These are phyloP conservation scores for Xylaria bambusicola DNA, from an alignment of 495 filamentous ascomycete species.

Conservation along the genomic window DNA sequence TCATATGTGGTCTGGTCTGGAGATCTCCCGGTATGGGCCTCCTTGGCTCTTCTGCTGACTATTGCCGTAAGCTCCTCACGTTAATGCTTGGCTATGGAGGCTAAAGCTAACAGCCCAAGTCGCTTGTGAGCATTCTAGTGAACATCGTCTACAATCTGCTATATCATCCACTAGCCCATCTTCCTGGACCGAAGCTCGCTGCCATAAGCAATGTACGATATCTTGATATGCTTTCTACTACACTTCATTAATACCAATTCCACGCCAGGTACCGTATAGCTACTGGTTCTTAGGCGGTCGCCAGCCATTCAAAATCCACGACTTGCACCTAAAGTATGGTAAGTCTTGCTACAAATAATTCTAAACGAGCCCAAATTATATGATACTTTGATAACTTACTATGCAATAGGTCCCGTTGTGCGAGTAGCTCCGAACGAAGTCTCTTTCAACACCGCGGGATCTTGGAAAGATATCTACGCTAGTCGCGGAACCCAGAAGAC, in stretches of 20 bases:
- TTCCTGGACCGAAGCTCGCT: slow-evolving; percentile 7
- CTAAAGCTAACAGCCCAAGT: not conserved
- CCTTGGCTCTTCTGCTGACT: not conserved
- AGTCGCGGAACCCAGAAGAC: slow-evolving; percentile 28
- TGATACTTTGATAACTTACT: not conserved
- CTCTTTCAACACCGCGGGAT: slow-evolving; percentile 48
- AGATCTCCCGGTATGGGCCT: not conserved
- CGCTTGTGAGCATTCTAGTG: not conserved
- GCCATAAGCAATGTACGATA: slow-evolving; percentile 5
- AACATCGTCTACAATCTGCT: not conserved
- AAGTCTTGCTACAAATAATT: not conserved
- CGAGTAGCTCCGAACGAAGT: slow-evolving; percentile 54
- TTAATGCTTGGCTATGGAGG: not conserved
- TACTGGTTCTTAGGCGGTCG: slow-evolving; percentile 21
- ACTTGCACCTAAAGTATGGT: slow-evolving; percentile 20
- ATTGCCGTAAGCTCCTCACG: not conserved
- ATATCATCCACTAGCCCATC: not conserved
- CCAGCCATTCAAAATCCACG: slow-evolving; percentile 18
- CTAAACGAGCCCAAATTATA: not conserved
- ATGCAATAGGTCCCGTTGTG: slow-evolving; percentile 43
- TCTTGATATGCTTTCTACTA: not conserved
- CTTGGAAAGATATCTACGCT: slow-evolving; percentile 58
- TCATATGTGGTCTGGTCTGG: not conserved
- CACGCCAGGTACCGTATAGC: slow-evolving; percentile 11
- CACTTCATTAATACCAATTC: not conserved